Evolutionary conservation across 495 filamentous ascomycete genomes (phyloP).

Genomic region (Physcia stellaris): DNA sequence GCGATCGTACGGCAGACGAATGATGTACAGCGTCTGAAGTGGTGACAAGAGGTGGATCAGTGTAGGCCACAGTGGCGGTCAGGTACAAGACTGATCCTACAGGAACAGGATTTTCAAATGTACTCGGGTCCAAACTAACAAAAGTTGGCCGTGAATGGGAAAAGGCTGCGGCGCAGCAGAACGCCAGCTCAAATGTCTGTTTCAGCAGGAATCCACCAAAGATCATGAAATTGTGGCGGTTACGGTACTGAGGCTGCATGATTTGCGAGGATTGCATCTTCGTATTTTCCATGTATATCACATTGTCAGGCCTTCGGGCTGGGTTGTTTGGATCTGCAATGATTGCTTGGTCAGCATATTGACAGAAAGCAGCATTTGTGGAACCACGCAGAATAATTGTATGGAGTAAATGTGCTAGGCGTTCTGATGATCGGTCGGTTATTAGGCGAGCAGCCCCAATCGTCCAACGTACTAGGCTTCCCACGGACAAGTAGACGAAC

Average conservation of each 20-base stretch:
- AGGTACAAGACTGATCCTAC: constrained; percentile 74
- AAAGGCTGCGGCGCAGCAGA: constrained; percentile 71
- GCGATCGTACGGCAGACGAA: constrained; percentile 7
- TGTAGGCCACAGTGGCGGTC: constrained; percentile 63
- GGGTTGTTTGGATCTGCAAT: constrained; percentile 41
- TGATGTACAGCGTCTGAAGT: constrained; percentile 17
- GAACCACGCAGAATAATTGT: too few species aligned
- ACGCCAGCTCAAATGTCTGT: constrained; percentile 75
- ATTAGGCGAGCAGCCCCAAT: not conserved
- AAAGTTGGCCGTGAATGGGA: constrained; percentile 65
- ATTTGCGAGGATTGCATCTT: constrained; percentile 57
- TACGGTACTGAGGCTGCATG: constrained; percentile 81
- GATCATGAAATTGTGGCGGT: constrained; percentile 81
- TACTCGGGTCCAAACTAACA: constrained; percentile 63
- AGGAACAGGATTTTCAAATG: constrained; percentile 73
- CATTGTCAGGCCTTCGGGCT: constrained; percentile 44
- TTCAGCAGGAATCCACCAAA: constrained; percentile 79
- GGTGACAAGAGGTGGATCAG: constrained; percentile 45
- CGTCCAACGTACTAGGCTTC: not conserved
- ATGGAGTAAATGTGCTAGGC: not conserved
- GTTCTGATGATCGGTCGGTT: not conserved
- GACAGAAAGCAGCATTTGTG: not conserved
- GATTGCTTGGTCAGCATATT: constrained; percentile 2
- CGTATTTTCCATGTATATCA: constrained; percentile 54
- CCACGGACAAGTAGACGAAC: not conserved